Percentiles rank a stretch among this genome's conserved stretches.
Conservation (phyloP, 2,329 filamentous ascomycete genomes). For the Ambrosiella beaveri region DNA sequence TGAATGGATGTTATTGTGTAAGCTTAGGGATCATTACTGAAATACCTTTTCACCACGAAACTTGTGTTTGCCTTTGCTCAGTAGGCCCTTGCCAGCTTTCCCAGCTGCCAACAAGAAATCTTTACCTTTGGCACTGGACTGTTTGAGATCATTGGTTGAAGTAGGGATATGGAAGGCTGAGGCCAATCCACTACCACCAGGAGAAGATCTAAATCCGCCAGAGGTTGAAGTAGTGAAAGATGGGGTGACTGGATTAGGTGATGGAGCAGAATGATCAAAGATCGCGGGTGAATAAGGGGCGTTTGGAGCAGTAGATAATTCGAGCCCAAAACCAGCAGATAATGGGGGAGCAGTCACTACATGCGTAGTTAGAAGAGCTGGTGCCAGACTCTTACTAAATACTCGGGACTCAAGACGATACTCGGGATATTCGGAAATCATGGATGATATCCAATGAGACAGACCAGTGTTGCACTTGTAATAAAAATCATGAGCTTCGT, state of each 20-base stretch:
- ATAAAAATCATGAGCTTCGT: conserved; percentile 8
- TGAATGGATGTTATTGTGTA: background rate
- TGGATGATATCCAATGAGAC: conserved; percentile 7
- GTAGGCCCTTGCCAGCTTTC: conserved; percentile 75
- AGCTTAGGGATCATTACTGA: conserved; percentile 33
- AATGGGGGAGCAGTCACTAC: conserved; percentile 16
- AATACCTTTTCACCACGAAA: conserved; percentile 78
- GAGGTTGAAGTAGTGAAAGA: conserved; percentile 16
- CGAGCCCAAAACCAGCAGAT: conserved; percentile 17
- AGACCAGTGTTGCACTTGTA: background rate
- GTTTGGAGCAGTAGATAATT: conserved; percentile 17
- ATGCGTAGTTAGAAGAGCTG: conserved; percentile 11
- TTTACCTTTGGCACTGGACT: conserved; percentile 59
- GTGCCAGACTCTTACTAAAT: conserved; percentile 15
- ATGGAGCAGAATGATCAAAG: conserved; percentile 24
- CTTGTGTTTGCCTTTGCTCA: conserved; percentile 80
- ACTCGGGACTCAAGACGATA: conserved; percentile 24
- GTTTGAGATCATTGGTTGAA: conserved; percentile 28
- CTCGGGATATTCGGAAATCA: conserved; percentile 26
- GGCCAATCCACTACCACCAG: conserved; percentile 19
- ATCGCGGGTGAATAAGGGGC: conserved; percentile 38
- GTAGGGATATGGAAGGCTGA: conserved; percentile 21
- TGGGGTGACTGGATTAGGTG: conserved; percentile 17
- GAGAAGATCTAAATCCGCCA: conserved; percentile 8
- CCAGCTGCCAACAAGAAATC: conserved; percentile 75